Evolutionary conservation across 805 yeast genomes (phyloP).

Genomic region (Pichia sporocuriosa): DNA sequence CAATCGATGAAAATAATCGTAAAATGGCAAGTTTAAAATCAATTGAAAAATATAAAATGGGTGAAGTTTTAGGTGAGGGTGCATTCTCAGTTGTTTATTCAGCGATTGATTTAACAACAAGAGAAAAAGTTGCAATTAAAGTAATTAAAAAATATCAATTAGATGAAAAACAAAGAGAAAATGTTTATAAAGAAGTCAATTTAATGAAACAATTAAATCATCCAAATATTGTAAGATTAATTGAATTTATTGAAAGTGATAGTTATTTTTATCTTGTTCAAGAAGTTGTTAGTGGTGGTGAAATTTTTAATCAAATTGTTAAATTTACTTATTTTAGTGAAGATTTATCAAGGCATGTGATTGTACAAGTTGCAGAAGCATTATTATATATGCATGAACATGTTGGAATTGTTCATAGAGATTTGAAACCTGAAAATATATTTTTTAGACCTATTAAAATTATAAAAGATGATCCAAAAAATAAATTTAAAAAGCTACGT

Average conservation of each 20-base stretch:
- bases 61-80: constrained; percentile 52
- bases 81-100: constrained; percentile 52
- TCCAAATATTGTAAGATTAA: constrained; percentile 56
- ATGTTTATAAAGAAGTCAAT: constrained; percentile 74
- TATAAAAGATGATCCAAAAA: constrained; percentile 31
- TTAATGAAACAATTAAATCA: constrained; percentile 63
- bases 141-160: constrained; percentile 64
- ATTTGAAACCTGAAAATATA: constrained; percentile 75
- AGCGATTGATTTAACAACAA: constrained; percentile 35
- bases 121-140: constrained; percentile 45
- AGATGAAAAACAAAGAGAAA: constrained; percentile 53
- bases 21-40: constrained; percentile 20
- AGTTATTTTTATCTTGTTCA: constrained; percentile 62
- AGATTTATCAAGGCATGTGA: constrained; percentile 64
- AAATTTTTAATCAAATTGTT: constrained; percentile 72
- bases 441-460: constrained; percentile 55
- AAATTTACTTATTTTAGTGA: constrained; percentile 72
- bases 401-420: constrained; percentile 77
- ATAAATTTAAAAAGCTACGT: constrained; percentile 34
- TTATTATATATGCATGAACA: constrained; percentile 63
- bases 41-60: constrained; percentile 34
- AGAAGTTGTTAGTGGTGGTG: constrained; percentile 73
- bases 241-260: constrained; percentile 59
- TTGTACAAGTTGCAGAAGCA: constrained; percentile 63
- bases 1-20: constrained; percentile 16